Base-by-base conservation (phyloP, 306 rosid species). In the Neltuma alba region DNA sequence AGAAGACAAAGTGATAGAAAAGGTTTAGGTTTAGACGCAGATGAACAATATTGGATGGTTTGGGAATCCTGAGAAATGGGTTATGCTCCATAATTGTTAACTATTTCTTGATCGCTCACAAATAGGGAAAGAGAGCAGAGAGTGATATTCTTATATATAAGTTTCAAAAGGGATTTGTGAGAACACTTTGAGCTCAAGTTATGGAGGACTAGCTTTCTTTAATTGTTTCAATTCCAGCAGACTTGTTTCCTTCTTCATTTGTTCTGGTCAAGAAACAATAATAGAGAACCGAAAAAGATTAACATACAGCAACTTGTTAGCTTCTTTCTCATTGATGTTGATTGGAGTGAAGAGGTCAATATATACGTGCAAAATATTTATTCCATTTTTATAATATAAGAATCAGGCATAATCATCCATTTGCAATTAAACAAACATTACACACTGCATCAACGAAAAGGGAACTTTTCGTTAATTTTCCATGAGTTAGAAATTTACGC, bases 1-100 rank as follows among this genome's bases (percentile, higher is more conserved):
- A 83, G 84, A 81, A 83, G 28, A 86, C 48, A 36, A 83, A 52
- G 36, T 80, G 38, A 33, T 76, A 74, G 73, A 86, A 37, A 70
- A 48, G 79, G 60, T 75, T 80, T 27, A 48, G 23, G 54, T 77
- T 87, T 18, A 61, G 25, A 11, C 52, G 83, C 18, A 50, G 74
- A 27, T 12, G 36, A 21, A 9, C 28, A 48, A 48, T 48, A 58
- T 25, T 58, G 65, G 65, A 25, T 36, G 67, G 60, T 75, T 45
- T 83, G 48, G 73, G 23, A 60, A 28, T 20, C 27, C 5, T 40
- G 69, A 63, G 61, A 54, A 54, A 25, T 28, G 48, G 55, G 12
- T 36, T 76, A 25, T 55, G 61, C 31, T 69, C 81, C 68, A 61
- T 70, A 14, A n/a, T 20, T 45, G 20, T 45, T 16, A 82, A 74